A percentile compares a stretch with the other conserved stretches of the same genome.
Conservation (phyloP, 306 rosid genomes). For the Fagus sylvatica region DNA sequence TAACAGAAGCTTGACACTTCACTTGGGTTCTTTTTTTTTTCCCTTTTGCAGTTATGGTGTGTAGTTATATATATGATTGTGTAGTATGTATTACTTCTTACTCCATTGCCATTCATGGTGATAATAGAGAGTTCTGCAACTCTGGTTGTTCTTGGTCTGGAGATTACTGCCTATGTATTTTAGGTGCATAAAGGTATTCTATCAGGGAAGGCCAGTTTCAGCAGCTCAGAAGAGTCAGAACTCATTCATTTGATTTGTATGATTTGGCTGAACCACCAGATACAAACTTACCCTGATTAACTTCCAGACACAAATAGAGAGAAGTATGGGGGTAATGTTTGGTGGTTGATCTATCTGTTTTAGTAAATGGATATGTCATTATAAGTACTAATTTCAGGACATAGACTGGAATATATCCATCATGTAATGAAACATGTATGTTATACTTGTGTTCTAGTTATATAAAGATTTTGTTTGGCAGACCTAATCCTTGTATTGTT, state of each 20-base stretch:
- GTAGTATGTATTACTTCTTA: constrained; percentile 51
- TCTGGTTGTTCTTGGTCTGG: constrained; percentile 19
- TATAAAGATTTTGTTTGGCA: constrained; percentile 43
- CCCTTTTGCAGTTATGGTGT: constrained; percentile 48
- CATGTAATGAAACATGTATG: constrained; percentile 57
- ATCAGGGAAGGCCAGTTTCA: constrained; percentile 26
- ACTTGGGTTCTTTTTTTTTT: constrained; percentile 36
- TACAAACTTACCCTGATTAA: constrained; percentile 35
- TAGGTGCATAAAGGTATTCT: neutral
- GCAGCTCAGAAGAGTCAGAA: constrained; percentile 40
- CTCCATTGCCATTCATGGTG: constrained; percentile 43
- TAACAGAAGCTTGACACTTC: constrained; percentile 58
- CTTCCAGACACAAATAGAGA: constrained; percentile 36
- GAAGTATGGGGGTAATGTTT: constrained; percentile 30
- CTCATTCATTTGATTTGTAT: constrained; percentile 26
- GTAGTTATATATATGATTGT: constrained; percentile 54
- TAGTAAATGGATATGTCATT: constrained; percentile 42
- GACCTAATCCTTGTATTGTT: constrained; percentile 10
- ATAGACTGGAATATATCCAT: constrained; percentile 37
- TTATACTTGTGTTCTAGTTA: constrained; percentile 45
- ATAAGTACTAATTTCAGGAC: constrained; percentile 51
- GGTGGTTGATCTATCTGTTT: constrained; percentile 43
- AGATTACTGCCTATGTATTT: constrained; percentile 16
- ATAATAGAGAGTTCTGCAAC: constrained; percentile 43
- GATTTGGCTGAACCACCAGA: constrained; percentile 46